phyloP scores from a whole-genome alignment of 2,329 filamentous ascomycete species.

The Neonectria faginata region DNA sequence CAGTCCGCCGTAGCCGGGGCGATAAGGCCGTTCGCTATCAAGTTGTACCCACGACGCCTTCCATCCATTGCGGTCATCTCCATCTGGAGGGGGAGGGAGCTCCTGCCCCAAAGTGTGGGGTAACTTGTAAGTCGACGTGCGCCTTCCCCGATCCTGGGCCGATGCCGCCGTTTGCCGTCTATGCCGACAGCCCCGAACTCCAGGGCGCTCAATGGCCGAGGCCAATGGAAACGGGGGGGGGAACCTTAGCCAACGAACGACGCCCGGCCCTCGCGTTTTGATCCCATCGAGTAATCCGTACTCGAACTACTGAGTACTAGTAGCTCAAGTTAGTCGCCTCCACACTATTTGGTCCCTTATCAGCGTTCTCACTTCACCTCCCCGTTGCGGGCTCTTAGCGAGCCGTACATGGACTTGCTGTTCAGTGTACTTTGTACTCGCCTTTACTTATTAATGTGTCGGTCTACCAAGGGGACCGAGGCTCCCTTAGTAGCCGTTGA shows the following conservation, averaged over 20 bases:
- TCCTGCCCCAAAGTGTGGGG: slow-evolving; percentile 29
- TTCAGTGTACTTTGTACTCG: neutral
- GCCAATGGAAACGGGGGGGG: slow-evolving; percentile 11
- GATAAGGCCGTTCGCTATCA: slow-evolving; percentile 15
- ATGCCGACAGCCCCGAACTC: slow-evolving; percentile 37
- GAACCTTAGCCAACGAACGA: slow-evolving; percentile 20
- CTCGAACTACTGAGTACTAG: too few relatives aligned
- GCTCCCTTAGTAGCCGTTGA: too few relatives aligned
- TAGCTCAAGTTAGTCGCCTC: neutral
- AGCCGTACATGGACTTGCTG: slow-evolving; percentile 5
- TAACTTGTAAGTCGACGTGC: slow-evolving; percentile 16
- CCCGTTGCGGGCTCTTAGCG: slow-evolving; percentile 18
- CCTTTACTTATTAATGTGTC: neutral
- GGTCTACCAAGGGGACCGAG: neutral
- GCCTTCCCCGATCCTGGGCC: slow-evolving; percentile 32
- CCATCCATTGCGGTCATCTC: neutral
- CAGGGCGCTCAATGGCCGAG: slow-evolving; percentile 11
- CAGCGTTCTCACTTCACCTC: slow-evolving; percentile 25
- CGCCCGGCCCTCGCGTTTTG: too few relatives aligned
- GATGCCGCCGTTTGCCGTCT: slow-evolving; percentile 43
- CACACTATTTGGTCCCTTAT: slow-evolving; percentile 12
- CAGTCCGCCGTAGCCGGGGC: neutral
- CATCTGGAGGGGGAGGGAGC: slow-evolving; percentile 7
- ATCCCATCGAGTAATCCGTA: neutral
- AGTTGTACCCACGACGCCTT: neutral